Evolutionary conservation across 1,284 basidiomycete genomes (phyloP), one percentile per base, ranked within the genome.

Genomic region (Malassezia japonica): DNA sequence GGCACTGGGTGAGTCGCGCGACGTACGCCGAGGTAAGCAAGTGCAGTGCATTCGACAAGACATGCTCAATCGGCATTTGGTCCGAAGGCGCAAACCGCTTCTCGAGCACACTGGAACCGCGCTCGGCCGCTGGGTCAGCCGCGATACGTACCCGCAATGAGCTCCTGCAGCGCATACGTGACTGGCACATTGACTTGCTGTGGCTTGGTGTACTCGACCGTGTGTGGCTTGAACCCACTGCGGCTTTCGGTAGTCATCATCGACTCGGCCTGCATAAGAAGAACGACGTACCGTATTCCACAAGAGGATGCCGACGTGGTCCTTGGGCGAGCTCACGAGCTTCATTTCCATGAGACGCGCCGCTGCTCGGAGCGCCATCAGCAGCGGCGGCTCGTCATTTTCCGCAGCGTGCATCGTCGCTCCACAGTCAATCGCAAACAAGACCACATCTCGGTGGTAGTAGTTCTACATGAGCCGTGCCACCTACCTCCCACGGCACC

Each of bases 391-490:
- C 42, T 54, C 56, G 28, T 48, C 55, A 13, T 59, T 52, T 27
- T 61, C 60, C 42, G 51, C 51, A 21, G 57, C 79, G 33, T 86
- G 83, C 90, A 96, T 96, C 12, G 87, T 85, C 34, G 80, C 76
- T 0, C 89, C 91, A 50, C 86, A 87, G 73, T 98, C 91, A 54
- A 96, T 88, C 66, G 85, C 87, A 75, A 95, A 94, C 15, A 95
- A 76, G 13, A 70, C 59, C 35, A 62, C 59, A 47, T 70, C 67
- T 46, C 62, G 64, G 40, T 50, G 50, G 15, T 21, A 23, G 18
- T 53, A 48, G 16, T 28, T 51, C 44, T 46, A 9, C 3, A 25
- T 38, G 6, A 24, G 31, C 9, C 12, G 2, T 6, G 20, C 10
- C 7, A 18, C 49, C n/a, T 21, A 51, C 50, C 44, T 53, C 50